Evolutionary conservation across 2,329 filamentous ascomycete genomes (phyloP), one percentile per base, ranked within the genome.

Genomic region (Epichloe bromicola): DNA sequence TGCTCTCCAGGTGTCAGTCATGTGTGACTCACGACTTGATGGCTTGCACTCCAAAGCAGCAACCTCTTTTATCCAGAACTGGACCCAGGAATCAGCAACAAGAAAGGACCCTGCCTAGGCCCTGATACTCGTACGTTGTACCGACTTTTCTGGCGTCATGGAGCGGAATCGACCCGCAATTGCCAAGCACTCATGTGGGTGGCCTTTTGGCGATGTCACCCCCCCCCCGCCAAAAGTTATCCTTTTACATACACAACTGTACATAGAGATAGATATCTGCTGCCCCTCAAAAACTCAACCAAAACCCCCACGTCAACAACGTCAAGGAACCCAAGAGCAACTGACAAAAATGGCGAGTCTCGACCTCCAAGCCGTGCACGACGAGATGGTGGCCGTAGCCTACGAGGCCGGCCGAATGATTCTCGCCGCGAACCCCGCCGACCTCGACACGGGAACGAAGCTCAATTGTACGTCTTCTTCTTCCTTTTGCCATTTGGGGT

Each of bases 351-450:
- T 15, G 26, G 17, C 33, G 26, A 30, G 26, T 49, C 66, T 82
- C 57, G 72, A 85, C 60, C 70, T 84, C 48, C 72, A 81, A 60
- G 73, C 76, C 48, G 73, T 85, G 55, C 80, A 79, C 57, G 78
- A 84, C 65, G 74, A 74, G 48, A 70, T 85, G 55, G 65, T 84
- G 58, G 63, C 68, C 48, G 68, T 84, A 51, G 82, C 81, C 61
- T 74, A 77, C 55, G 75, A 78, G 65, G 82, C 82, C n/a, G 82
- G 82, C 57, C 65, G 68, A 51, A 82, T 81, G 76, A 84, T 85
- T 57, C 65, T 80, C 48, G 69, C 70, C 2, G 80, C 82, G 36
- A 80, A 81, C 56, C 79, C 80, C 1, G 73, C 73, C 43, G 72
- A 76, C 57, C 73, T 80, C 41, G 70, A 72, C 49, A 74, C 72